Conservation (phyloP, 208 protist species). For the Trypanosoma boissoni region DNA sequence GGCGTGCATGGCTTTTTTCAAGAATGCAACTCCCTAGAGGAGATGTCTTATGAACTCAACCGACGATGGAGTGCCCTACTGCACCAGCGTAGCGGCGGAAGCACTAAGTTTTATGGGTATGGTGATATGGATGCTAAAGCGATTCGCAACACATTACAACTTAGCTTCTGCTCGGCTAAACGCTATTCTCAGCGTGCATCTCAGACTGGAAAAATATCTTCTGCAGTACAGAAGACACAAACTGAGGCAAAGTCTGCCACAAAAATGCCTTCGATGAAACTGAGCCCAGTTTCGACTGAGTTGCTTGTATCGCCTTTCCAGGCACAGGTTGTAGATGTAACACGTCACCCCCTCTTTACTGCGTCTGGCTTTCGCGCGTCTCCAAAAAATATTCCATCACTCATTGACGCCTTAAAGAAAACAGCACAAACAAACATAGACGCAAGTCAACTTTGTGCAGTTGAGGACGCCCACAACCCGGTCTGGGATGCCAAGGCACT, state of each 20-base stretch:
- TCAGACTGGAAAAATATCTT: background rate
- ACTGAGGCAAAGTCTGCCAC: background rate
- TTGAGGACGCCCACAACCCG: conserved; percentile 47
- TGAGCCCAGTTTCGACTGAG: conserved; percentile 7
- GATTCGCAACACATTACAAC: conserved; percentile 37
- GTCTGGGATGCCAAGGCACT: conserved; percentile 83
- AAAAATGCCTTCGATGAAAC: background rate
- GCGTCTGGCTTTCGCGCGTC: conserved; percentile 45
- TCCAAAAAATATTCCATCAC: conserved; percentile 26
- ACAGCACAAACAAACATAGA: conserved; percentile 30
- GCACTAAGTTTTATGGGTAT: conserved; percentile 57
- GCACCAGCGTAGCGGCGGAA: background rate
- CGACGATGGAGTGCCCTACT: conserved; percentile 32
- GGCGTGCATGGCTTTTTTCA: background rate
- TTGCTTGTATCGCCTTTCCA: conserved; percentile 40
- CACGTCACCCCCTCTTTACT: conserved; percentile 56
- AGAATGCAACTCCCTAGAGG: conserved; percentile 36
- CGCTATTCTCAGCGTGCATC: background rate
- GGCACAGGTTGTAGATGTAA: conserved; percentile 52
- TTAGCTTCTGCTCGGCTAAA: conserved; percentile 9
- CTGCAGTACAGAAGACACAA: background rate
- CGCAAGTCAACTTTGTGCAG: conserved; percentile 29
- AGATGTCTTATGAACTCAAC: conserved; percentile 29
- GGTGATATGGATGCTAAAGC: conserved; percentile 48
- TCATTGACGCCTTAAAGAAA: conserved; percentile 44